These are phyloP conservation scores for Apiotrichum gracile DNA, from an alignment of 1,284 basidiomycete species.

Conservation along the genomic window DNA sequence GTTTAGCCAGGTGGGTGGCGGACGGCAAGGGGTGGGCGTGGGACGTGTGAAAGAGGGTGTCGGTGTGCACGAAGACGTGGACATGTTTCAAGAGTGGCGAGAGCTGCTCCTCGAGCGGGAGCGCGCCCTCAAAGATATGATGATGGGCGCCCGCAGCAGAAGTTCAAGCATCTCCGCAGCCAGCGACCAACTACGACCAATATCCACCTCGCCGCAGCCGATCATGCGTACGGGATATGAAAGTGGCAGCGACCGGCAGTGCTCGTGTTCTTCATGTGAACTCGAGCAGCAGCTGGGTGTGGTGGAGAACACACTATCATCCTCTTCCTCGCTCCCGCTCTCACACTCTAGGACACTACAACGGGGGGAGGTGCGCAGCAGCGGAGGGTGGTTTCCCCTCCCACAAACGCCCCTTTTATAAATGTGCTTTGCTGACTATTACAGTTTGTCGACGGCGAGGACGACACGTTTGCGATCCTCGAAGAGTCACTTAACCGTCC, in stretches of 20 bases:
- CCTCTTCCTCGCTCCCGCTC: neutral
- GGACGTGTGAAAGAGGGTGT: neutral
- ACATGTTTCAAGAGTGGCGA: constrained; percentile 1
- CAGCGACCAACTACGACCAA: neutral
- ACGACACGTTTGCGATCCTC: constrained; percentile 40
- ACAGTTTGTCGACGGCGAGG: constrained; percentile 43
- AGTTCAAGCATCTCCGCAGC: neutral
- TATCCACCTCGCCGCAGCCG: neutral
- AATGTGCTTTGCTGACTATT: neutral
- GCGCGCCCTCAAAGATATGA: neutral
- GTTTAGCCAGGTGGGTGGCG: constrained; percentile 58
- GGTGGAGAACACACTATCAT: neutral
- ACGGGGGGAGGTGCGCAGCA: neutral
- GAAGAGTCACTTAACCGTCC: constrained; percentile 41
- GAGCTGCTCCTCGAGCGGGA: neutral
- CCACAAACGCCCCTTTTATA: neutral
- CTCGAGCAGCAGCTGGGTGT: constrained; percentile 1
- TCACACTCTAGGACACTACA: neutral
- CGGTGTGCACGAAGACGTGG: neutral
- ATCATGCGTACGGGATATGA: too few relatives aligned
- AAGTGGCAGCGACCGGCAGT: neutral
- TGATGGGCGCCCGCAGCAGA: neutral
- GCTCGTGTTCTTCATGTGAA: neutral
- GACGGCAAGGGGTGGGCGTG: neutral
- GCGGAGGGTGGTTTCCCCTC: neutral